Evolutionary conservation across 2,329 filamentous ascomycete genomes (phyloP).

Genomic region (Escovopsis sp.): DNA sequence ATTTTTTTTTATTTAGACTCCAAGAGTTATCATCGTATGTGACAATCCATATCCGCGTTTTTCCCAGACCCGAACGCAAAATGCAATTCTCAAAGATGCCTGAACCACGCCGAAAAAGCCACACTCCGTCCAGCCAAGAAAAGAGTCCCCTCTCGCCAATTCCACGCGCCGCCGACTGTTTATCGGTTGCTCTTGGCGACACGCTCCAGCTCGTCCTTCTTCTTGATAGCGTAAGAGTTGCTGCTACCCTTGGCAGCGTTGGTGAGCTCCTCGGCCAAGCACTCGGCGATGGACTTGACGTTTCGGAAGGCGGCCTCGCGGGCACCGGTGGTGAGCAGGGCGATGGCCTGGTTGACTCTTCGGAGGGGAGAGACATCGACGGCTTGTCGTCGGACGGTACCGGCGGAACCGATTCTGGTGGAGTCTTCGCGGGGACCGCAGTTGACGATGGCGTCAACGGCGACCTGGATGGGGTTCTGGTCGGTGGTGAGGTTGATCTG

Average conservation of each 20-base stretch:
- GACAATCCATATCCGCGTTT: constrained; percentile 28
- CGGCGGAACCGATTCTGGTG: constrained; percentile 97
- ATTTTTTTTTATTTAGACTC: constrained; percentile 27
- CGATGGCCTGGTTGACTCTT: constrained; percentile 99
- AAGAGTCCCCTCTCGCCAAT: constrained; percentile 10
- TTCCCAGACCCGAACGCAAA: constrained; percentile 32
- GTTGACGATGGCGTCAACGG: constrained; percentile 99
- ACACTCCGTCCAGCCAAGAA: constrained; percentile 22
- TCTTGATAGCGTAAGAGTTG: constrained; percentile 99
- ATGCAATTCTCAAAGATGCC: constrained; percentile 33
- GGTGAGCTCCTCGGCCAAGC: constrained; percentile 99
- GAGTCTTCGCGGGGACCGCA: constrained; percentile 99
- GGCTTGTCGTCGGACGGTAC: constrained; percentile 99
- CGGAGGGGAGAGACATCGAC: constrained; percentile 99
- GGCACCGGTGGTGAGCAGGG: constrained; percentile 96
- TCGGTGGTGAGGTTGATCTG: constrained; percentile 99
- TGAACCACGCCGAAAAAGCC: constrained; percentile 28
- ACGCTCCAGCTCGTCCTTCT: constrained; percentile 99
- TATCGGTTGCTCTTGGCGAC: constrained; percentile 99
- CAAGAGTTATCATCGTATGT: constrained; percentile 21
- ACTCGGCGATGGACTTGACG: constrained; percentile 99
- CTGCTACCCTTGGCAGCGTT: constrained; percentile 99
- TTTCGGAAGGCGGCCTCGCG: constrained; percentile 99
- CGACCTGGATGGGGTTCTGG: constrained; percentile 99
- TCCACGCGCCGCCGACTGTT: constrained; percentile 28